These are phyloP conservation scores for Candida odintsovae DNA, from an alignment of 805 yeast genomes.

Conservation along the genomic window DNA sequence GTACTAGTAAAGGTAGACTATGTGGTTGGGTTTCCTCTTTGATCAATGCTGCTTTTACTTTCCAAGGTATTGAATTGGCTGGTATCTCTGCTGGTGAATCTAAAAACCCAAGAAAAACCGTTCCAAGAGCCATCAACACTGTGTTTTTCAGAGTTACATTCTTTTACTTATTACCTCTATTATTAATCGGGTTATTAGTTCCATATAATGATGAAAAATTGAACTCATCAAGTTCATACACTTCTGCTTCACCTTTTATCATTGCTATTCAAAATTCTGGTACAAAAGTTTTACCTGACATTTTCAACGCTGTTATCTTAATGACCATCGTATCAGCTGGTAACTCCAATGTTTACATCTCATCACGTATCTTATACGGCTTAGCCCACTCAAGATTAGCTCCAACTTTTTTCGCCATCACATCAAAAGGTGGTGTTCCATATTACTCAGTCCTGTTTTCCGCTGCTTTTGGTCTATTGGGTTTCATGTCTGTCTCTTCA, in stretches of 20 bases:
- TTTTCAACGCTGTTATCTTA: slow-evolving; percentile 67
- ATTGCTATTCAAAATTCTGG: slow-evolving; percentile 68
- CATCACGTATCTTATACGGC: slow-evolving; percentile 64
- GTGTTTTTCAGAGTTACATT: slow-evolving; percentile 60
- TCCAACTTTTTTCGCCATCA: slow-evolving; percentile 43
- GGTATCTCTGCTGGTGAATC: slow-evolving; percentile 77
- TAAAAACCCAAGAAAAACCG: slow-evolving; percentile 61
- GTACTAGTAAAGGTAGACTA: slow-evolving; percentile 50
- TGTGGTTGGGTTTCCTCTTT: slow-evolving; percentile 67
- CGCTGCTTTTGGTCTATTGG: slow-evolving; percentile 57
- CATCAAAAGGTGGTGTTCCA: slow-evolving; percentile 59
- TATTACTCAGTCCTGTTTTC: slow-evolving; percentile 50
- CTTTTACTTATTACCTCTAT: slow-evolving; percentile 59
- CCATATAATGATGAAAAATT: slow-evolving; percentile 61
- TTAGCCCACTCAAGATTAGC: slow-evolving; percentile 56
- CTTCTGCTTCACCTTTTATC: slow-evolving; percentile 63
- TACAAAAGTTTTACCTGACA: slow-evolving; percentile 58
- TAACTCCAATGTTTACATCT: slow-evolving; percentile 68
- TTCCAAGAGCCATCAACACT: slow-evolving; percentile 67
- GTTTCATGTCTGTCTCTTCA: slow-evolving; percentile 48
- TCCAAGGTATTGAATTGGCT: slow-evolving; percentile 72
- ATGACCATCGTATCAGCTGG: slow-evolving; percentile 72
- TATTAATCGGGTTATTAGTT: slow-evolving; percentile 65
- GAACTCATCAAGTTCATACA: slow-evolving; percentile 29
- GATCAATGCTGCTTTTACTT: slow-evolving; percentile 73